Base-by-base conservation (phyloP, 805 yeast genomes). In the Kuraishia hungarica region DNA sequence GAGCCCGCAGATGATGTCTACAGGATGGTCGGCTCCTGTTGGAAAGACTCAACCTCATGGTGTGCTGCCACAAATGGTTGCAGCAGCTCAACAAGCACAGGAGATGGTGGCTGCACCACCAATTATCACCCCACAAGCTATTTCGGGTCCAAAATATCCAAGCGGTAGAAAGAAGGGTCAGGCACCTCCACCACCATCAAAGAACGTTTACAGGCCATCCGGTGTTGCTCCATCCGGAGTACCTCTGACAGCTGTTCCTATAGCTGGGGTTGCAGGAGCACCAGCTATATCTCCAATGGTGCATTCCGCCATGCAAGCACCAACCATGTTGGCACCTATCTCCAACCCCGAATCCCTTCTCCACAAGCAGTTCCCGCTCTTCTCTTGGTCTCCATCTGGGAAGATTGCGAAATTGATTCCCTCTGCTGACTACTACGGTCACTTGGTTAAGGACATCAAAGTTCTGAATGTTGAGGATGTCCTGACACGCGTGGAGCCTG, bases 361-460 rank as follows among this genome's bases (percentile, higher is more conserved):
- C 23, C 68, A 72, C 51, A 75, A 87, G 54, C 96, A 88, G 64
- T 87, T 86, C 69, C 96, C 97, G 0, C 64, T 90, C 39, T 86
- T 89, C 65, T 75, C 78, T 56, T 90, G 94, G 87, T 73, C 81
- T 26, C 71, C 70, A 21, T 73, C 81, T 2, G 67, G 70, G 6
- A 76, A 72, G 51, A 62, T 79, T 20, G 76, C 78, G 2, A 72
- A 73, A 43, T 72, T 77, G 55, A 63, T 81, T 50, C 82, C 84
- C 6, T 60, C 71, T 1, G 67, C 72, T 39, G 64, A 67, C 60
- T 68, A 70, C n/a, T 72, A 67, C 57, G 71, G 69, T 15, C 66
- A 62, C 52, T 63, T 67, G 11, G 61, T 62, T 47, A 62, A 65
- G 20, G 61, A 61, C 1, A 61, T 86, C 5, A 71, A 71, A 1